phyloP scores from a whole-genome alignment of 73 alveolate genomes.

The Uronychia setigera region DNA sequence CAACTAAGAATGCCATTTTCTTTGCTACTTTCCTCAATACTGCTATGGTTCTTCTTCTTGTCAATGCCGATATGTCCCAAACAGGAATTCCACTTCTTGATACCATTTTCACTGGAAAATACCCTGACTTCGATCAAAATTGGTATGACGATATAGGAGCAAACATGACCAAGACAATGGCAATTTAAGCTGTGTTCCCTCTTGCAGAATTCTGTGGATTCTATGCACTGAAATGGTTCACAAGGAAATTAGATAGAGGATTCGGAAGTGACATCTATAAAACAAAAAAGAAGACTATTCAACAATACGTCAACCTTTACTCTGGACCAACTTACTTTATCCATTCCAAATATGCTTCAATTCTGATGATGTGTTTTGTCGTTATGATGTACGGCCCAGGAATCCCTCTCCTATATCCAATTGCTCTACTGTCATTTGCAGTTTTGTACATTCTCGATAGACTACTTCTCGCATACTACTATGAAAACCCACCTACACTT shows the following conservation, averaged over 20 bases:
- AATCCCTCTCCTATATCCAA: slow-evolving; percentile 60
- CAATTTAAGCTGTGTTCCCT: slow-evolving; percentile 46
- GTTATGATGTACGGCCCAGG: slow-evolving; percentile 53
- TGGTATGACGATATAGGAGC: slow-evolving; percentile 54
- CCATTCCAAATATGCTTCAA: slow-evolving; percentile 20
- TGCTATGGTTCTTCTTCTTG: slow-evolving; percentile 37
- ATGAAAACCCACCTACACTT: slow-evolving; percentile 50
- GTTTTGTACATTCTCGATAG: slow-evolving; percentile 42
- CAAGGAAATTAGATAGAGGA: slow-evolving; percentile 49
- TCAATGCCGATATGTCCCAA: slow-evolving; percentile 37
- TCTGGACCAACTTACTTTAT: slow-evolving; percentile 59
- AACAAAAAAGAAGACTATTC: slow-evolving; percentile 35
- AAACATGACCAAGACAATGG: slow-evolving; percentile 32
- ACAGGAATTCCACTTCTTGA: slow-evolving; percentile 27
- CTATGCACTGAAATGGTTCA: slow-evolving; percentile 26
- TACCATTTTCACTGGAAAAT: slow-evolving; percentile 9
- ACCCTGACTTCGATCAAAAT: slow-evolving; percentile 37
- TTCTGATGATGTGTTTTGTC: slow-evolving; percentile 31
- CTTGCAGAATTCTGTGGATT: slow-evolving; percentile 25
- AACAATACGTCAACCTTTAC: slow-evolving; percentile 50
- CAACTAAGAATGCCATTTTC: slow-evolving; percentile 37
- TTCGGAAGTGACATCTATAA: background rate
- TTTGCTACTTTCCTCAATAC: slow-evolving; percentile 57
- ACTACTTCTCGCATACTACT: slow-evolving; percentile 23
- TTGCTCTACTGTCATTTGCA: slow-evolving; percentile 23